Base-by-base conservation (phyloP, 176 grass and related monocot species). In the Calamus simplicifolius region DNA sequence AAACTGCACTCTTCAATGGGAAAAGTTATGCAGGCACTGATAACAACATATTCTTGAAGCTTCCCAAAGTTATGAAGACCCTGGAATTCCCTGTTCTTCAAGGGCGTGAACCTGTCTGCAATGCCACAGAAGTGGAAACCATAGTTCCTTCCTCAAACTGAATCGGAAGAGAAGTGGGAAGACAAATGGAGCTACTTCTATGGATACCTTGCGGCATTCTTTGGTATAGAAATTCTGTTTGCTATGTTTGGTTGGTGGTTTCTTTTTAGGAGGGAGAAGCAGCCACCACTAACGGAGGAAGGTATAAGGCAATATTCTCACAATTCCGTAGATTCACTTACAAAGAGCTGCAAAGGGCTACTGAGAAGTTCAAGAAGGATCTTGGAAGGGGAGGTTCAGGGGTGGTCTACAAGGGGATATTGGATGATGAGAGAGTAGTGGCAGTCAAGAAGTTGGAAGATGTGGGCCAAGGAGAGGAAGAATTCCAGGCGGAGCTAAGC, bases 361-460 rank as follows among this genome's bases (percentile, higher is more conserved):
- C 60, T 48, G 50, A 55, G 8, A 74, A 64, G 25, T 74, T 64
- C 50, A 74, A 57, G 6, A 51, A 74, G 16, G 60, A 19, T 25
- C 50, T 74, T 18, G 71, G 71, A 15, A 49, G 15, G 16, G 59
- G 71, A 30, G 50, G 71, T 4, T 74, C 71, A 16, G 71, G 71
- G 29, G 25, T 25, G 54, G 71, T 74, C 19, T 74, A 74, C 6
- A 74, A 74, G 18, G 71, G 60, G 8, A 48, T 51, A 16, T 28
- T 74, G 15, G 52, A 75, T 18, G 61, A 75, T 49, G 29, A 58
- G 48, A 75, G 61, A 50, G 52, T 35, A 0, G 61, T 75, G 3
- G 62, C 72, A 1, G 62, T 75, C 4, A 75, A 75, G 61, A 75
- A 59, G 25, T 29, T 75, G 28, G 56, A 75, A 27, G 72, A 75